Conservation (phyloP, 495 filamentous ascomycete species). For the Daldinia childiae region DNA sequence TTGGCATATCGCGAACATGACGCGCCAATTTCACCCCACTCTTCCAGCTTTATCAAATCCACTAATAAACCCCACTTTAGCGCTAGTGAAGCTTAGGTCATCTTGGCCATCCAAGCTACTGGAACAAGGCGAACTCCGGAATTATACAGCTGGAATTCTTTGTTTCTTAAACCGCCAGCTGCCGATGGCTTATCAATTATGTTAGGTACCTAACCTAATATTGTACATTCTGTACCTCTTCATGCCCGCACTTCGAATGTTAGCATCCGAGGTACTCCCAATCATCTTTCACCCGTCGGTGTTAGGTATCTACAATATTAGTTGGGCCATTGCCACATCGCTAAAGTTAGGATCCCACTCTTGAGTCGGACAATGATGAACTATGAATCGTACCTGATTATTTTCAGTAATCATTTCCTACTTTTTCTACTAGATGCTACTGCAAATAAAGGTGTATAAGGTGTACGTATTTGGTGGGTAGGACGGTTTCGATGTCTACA, state of each 20-base stretch:
- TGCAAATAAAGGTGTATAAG: neutral
- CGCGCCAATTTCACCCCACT: neutral
- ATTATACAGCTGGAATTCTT: slow-evolving; percentile 22
- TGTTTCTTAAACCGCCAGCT: slow-evolving; percentile 9
- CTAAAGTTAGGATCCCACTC: slow-evolving; percentile 26
- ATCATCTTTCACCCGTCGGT: slow-evolving; percentile 7
- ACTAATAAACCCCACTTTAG: slow-evolving; percentile 8
- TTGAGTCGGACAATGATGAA: slow-evolving; percentile 21
- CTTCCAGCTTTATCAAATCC: neutral
- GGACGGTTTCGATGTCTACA: slow-evolving; percentile 33
- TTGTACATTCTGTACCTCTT: too few relatives aligned
- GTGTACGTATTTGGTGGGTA: slow-evolving; percentile 17
- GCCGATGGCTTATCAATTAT: slow-evolving; percentile 18
- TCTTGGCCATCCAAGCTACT: slow-evolving; percentile 12
- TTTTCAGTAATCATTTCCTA: neutral
- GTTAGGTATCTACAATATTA: neutral
- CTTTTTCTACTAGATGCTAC: neutral
- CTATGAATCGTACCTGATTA: slow-evolving; percentile 6
- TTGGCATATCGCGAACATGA: slow-evolving; percentile 3
- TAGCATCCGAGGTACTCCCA: slow-evolving; percentile 1
- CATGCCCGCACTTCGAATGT: neutral
- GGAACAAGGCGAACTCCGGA: slow-evolving; percentile 58
- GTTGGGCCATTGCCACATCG: slow-evolving; percentile 33
- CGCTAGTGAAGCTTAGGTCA: neutral
- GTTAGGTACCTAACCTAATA: too few relatives aligned